A percentile compares a stretch with the other conserved stretches of the same genome.
These are phyloP conservation scores for Solanum pennellii DNA, from an alignment of 257 asterid species.

Conservation along the genomic window DNA sequence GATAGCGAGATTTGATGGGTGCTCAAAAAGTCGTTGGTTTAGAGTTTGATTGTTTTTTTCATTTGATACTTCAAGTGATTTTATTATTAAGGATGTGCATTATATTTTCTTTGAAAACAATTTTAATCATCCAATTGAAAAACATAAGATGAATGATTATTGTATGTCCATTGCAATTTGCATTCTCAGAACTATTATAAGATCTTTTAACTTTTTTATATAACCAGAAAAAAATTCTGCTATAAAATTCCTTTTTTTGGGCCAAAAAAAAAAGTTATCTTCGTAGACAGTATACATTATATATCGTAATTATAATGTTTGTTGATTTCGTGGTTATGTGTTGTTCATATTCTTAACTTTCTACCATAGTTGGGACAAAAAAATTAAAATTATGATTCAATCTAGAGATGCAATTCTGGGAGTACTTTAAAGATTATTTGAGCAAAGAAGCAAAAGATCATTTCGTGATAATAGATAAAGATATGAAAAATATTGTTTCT, in stretches of 20 bases:
- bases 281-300: not conserved
- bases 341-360: not conserved
- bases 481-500: not conserved
- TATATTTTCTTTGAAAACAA: no score
- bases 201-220: no score
- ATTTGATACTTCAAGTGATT: not conserved
- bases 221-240: not conserved
- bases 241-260: not conserved
- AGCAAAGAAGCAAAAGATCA: not conserved
- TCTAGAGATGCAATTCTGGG: not conserved
- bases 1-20: no score
- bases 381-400: not conserved
- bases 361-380: not conserved
- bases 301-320: not conserved
- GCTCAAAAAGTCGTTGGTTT: not conserved
- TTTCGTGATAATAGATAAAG: no score
- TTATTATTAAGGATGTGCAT: no score
- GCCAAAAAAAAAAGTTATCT: not conserved
- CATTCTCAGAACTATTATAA: not conserved
- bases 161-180: not conserved
- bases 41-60: not conserved
- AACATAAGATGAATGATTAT: not conserved
- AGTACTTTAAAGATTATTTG: not conserved
- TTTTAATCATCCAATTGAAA: no score
- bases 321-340: not conserved